A percentile compares a stretch with the other conserved stretches of the same genome.
Conservation (phyloP, 352 stramenopile species). For the Phytophthora capsici region DNA sequence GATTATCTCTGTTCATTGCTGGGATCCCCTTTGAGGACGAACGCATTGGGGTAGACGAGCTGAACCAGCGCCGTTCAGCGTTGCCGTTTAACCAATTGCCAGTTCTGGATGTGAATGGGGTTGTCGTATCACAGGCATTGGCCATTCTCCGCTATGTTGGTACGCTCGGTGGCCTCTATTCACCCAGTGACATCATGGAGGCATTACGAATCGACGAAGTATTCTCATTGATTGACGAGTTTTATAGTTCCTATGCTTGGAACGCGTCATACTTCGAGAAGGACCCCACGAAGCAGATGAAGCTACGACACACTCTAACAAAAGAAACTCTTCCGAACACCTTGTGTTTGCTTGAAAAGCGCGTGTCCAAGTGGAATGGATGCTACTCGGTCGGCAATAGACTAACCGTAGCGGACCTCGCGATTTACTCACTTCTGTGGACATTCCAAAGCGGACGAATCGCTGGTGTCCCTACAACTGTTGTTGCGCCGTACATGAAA, state of each 20-base stretch:
- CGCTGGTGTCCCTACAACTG: constrained; percentile 31
- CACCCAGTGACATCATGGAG: constrained; percentile 31
- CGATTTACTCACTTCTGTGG: constrained; percentile 52
- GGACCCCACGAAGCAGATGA: constrained; percentile 32
- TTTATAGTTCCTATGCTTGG: constrained; percentile 40
- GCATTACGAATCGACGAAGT: constrained; percentile 52
- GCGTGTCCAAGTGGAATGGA: constrained; percentile 37
- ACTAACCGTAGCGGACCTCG: constrained; percentile 59
- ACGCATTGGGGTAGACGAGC: constrained; percentile 41
- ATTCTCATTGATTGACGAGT: constrained; percentile 48
- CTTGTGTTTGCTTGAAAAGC: constrained; percentile 46
- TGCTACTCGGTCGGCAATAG: constrained; percentile 34
- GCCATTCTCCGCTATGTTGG: constrained; percentile 71
- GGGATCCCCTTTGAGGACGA: constrained; percentile 63
- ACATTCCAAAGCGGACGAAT: constrained; percentile 44
- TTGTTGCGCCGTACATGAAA: constrained; percentile 39
- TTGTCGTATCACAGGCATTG: constrained; percentile 51
- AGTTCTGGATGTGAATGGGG: constrained; percentile 49
- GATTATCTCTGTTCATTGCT: constrained; percentile 52
- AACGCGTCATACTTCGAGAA: constrained; percentile 41
- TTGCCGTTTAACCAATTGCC: constrained; percentile 56
- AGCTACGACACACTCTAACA: constrained; percentile 29
- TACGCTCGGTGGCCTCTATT: constrained; percentile 53
- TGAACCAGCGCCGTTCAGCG: constrained; percentile 36
- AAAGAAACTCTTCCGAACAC: constrained; percentile 48